Base-by-base conservation (phyloP, 202 grass and related monocot species). In the Zizania palustris region DNA sequence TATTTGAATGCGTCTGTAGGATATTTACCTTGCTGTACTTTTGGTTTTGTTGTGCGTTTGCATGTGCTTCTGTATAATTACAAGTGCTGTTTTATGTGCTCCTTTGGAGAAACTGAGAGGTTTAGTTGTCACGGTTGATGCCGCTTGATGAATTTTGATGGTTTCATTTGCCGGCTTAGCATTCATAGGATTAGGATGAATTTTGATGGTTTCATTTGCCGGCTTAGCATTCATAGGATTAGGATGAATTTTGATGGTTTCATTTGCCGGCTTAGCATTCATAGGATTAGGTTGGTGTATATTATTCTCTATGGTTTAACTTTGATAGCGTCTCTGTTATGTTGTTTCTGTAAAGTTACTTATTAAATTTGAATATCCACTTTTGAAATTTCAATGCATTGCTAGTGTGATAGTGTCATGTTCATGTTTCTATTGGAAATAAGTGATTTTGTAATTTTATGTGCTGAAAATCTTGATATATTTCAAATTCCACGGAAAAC, bases 291-390 rank as follows among this genome's bases (percentile, higher is more conserved):
- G 54, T 35, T 57, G 42, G 49, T 44, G 20, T 22, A 11, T 21
- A 65, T 58, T 42, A 72, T 57, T 77, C 35, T 67, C 65, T 41
- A 67, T 72, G 11, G 8, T 67, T 78, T 42, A 54, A 34, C 43
- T 53, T 82, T 36, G 50, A 20, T 87, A 66, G 54, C 36, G 15
- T 43, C 28, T 48, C 21, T 66, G 59, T 77, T 78, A 50, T n/a
- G 35, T 66, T 67, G 16, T 11, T 19, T 67, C 35, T 53, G 11
- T 43, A 21, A 37, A 41, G 67, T 73, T 63, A 20, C 60, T 7
- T 34, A 3, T 11, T 37, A 63, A 40, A 14, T 21, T 54, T 33
- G 43, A 80, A 63, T 74, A 12, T 54, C 20, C 36, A 65, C 39
- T 59, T 77, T 19, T 77, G 48, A 38, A 62, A 45, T 35, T 41